Evolutionary conservation across 176 grass and related monocot genomes (phyloP).

Genomic region (Carex myosuroides): DNA sequence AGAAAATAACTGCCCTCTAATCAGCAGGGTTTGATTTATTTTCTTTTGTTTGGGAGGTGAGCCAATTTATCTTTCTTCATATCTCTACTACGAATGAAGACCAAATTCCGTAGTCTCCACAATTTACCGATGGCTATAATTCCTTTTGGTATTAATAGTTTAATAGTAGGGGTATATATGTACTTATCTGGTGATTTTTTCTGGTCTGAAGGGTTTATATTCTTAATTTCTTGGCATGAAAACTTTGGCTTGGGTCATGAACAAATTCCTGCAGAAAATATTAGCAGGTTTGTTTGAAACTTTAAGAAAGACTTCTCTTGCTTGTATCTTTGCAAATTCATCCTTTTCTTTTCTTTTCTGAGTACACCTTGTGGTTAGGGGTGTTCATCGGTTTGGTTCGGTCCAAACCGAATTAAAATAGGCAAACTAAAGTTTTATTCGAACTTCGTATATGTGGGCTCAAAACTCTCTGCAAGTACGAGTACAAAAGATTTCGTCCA

Average conservation of each 20-base stretch:
- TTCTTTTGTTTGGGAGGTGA: constrained; percentile 16
- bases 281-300: too few species aligned
- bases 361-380: too few species aligned
- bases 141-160: neutral
- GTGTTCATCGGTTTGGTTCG: too few species aligned
- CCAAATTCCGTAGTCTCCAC: neutral
- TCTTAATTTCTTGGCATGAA: neutral
- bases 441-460: too few species aligned
- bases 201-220: neutral
- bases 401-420: too few species aligned
- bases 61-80: neutral
- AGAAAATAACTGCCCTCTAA: constrained; percentile 23
- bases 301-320: too few species aligned
- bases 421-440: too few species aligned
- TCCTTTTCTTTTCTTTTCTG: too few species aligned
- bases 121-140: neutral
- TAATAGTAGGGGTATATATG: neutral
- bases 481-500: too few species aligned
- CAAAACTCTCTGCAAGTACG: too few species aligned
- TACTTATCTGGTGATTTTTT: neutral
- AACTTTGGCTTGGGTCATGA: neutral
- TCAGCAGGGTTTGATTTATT: constrained; percentile 15
- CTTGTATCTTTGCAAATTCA: too few species aligned
- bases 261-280: neutral
- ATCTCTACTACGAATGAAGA: neutral